A percentile compares a stretch with the other conserved stretches of the same genome.
Evolutionary conservation across 176 grass and related monocot species (phyloP).

Genomic region (Carex cristatella): DNA sequence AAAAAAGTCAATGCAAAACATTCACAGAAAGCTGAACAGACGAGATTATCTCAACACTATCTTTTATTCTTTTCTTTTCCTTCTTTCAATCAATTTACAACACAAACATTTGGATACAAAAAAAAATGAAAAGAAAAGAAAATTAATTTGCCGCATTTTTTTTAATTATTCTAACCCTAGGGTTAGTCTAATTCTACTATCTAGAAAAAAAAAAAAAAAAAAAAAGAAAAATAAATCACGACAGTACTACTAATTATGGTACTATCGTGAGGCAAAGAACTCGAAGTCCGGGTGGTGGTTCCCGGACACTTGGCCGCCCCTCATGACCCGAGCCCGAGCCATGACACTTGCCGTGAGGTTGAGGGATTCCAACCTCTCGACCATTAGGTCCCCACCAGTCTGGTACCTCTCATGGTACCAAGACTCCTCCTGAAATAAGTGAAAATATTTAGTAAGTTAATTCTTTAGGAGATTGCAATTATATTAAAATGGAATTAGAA

Average conservation of each 20-base stretch:
- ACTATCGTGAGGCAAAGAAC: constrained; percentile 56
- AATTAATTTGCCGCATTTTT: neutral
- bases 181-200: constrained; percentile 1
- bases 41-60: neutral
- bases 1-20: neutral
- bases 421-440: constrained; percentile 49
- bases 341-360: constrained; percentile 38
- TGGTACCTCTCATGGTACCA: constrained; percentile 46
- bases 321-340: constrained; percentile 42
- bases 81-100: constrained; percentile 3
- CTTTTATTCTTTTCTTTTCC: neutral
- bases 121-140: neutral
- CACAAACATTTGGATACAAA: neutral
- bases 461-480: neutral
- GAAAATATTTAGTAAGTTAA: neutral
- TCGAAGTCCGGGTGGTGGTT: constrained; percentile 66
- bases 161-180: neutral
- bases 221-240: neutral
- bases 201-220: neutral
- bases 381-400: constrained; percentile 17
- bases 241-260: neutral
- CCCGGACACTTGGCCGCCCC: constrained; percentile 1
- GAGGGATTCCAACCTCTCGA: constrained; percentile 46
- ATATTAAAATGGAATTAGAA: neutral
- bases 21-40: neutral